These are phyloP conservation scores for Tylopilus rubrobrunneus DNA, from an alignment of 768 basidiomycete genomes.

Conservation along the genomic window DNA sequence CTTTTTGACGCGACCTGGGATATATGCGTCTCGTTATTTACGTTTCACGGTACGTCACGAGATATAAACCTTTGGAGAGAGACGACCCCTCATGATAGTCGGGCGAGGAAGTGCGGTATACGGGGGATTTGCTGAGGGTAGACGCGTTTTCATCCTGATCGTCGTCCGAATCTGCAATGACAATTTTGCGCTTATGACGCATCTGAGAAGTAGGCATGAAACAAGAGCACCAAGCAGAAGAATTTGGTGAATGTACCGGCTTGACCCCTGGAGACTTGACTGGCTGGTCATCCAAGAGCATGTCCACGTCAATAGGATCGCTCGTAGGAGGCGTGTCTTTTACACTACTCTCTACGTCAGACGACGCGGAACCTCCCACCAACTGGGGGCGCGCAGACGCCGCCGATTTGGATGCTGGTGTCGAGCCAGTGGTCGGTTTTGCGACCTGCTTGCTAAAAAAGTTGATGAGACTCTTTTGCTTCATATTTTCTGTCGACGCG, in stretches of 20 bases:
- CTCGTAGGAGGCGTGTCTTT: constrained; percentile 72
- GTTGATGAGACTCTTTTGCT: constrained; percentile 72
- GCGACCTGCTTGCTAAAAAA: constrained; percentile 48
- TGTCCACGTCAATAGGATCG: constrained; percentile 73
- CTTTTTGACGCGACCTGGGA: constrained; percentile 53
- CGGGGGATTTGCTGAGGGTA: constrained; percentile 7
- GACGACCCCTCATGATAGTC: constrained; percentile 25
- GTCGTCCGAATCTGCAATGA: constrained; percentile 72
- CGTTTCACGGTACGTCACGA: neutral
- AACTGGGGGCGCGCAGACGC: constrained; percentile 37
- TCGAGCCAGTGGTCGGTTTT: constrained; percentile 29
- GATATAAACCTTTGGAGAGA: constrained; percentile 23
- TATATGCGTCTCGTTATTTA: constrained; percentile 7
- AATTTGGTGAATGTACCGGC: constrained; percentile 29
- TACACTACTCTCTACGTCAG: constrained; percentile 45
- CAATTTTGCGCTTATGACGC: constrained; percentile 62
- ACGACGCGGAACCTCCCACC: constrained; percentile 38
- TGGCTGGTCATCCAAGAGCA: constrained; percentile 46
- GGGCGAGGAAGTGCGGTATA: constrained; percentile 27
- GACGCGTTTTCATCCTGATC: constrained; percentile 32
- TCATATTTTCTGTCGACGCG: constrained; percentile 41
- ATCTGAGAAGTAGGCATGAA: constrained; percentile 23
- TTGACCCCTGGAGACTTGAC: constrained; percentile 37
- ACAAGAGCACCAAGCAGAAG: neutral
- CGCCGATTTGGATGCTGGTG: constrained; percentile 19